Percentiles rank a stretch among this genome's conserved stretches.
Evolutionary conservation across 495 filamentous ascomycete genomes (phyloP).

Genomic region (Podospora bellae-mahoneyi): DNA sequence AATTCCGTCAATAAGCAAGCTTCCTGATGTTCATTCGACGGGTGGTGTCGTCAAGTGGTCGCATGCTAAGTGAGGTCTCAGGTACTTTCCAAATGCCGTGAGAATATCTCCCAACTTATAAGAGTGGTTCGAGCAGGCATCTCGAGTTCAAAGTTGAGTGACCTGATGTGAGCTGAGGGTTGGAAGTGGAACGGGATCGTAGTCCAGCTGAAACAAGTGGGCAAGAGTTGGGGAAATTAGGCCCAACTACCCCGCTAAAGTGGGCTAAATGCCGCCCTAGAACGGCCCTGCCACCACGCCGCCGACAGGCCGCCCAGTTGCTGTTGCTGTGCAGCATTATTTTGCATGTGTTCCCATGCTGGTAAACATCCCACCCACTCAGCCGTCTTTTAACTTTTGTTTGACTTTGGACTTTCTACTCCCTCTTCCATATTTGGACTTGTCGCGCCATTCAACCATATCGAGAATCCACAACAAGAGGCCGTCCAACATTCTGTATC

Average conservation of each 20-base stretch:
- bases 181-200: not conserved
- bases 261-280: constrained; percentile 15
- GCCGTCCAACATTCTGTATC: constrained; percentile 8
- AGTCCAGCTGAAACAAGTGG: not conserved
- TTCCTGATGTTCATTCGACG: not conserved
- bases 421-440: not conserved
- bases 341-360: not conserved
- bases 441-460: not conserved
- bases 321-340: constrained; percentile 23
- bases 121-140: not conserved
- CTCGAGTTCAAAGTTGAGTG: constrained; percentile 8
- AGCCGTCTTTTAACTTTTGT: constrained; percentile 5
- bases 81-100: not conserved
- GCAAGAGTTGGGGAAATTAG: constrained; percentile 5
- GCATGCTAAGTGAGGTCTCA: not conserved
- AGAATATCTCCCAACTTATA: not conserved
- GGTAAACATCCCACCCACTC: constrained; percentile 22
- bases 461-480: not conserved
- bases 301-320: constrained; percentile 10
- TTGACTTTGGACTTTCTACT: constrained; percentile 8
- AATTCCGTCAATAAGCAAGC: not conserved
- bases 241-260: constrained; percentile 19
- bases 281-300: constrained; percentile 3
- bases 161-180: constrained; percentile 13
- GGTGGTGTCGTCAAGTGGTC: not conserved